Evolutionary conservation across 331 rosid species (phyloP).

Genomic region (Spiraea crenata): DNA sequence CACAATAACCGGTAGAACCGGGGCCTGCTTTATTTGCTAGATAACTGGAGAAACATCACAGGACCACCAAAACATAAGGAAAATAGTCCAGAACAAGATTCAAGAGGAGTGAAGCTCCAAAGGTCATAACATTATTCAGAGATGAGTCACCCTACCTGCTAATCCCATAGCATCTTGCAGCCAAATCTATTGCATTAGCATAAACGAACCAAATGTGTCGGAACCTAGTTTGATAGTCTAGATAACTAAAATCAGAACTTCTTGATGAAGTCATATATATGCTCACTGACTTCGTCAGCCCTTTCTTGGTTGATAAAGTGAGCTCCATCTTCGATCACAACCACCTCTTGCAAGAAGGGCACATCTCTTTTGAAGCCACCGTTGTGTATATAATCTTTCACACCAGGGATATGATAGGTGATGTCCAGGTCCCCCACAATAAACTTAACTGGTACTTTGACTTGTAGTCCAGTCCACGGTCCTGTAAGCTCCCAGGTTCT

Average conservation of each 20-base stretch:
- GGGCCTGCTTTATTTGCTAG: not conserved
- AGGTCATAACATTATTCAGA: not conserved
- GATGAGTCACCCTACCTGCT: too few relatives aligned
- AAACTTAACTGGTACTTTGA: slow-evolving; percentile 82
- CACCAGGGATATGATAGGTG: slow-evolving; percentile 60
- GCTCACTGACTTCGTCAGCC: slow-evolving; percentile 57
- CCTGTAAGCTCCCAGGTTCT: slow-evolving; percentile 84
- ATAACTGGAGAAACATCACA: not conserved
- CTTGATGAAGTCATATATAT: slow-evolving; percentile 68
- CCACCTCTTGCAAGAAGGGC: slow-evolving; percentile 67
- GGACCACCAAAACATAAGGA: not conserved
- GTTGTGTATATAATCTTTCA: slow-evolving; percentile 56
- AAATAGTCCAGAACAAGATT: not conserved
- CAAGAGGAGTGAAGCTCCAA: not conserved
- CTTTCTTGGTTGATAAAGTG: slow-evolving; percentile 73
- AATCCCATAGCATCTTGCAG: not conserved
- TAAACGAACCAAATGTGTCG: not conserved
- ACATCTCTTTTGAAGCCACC: slow-evolving; percentile 64
- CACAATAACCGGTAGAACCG: not conserved
- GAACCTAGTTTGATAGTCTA: not conserved
- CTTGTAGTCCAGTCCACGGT: slow-evolving; percentile 65
- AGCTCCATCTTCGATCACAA: slow-evolving; percentile 71
- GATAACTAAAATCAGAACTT: slow-evolving; percentile 44
- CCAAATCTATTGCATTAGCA: not conserved
- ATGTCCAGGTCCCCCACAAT: slow-evolving; percentile 70